Evolutionary conservation across 768 basidiomycete genomes (phyloP), one percentile per base, ranked within the genome.

Genomic region (Mycena chlorophos): DNA sequence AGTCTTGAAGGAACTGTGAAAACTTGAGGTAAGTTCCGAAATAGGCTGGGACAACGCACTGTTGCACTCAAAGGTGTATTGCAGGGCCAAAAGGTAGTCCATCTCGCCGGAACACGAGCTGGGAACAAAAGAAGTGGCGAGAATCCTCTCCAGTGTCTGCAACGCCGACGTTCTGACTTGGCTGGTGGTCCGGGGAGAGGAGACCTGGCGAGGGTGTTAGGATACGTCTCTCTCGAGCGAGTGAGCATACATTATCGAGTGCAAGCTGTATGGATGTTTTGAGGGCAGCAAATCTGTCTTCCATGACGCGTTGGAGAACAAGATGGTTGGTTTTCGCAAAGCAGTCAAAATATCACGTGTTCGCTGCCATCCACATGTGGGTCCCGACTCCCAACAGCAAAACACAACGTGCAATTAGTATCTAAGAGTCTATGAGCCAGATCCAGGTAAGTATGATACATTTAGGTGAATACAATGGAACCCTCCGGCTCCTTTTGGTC

Each of bases 11-110:
- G 82, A 30, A 93, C 91, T 93, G 58, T 1, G 17, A 6, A 22
- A 5, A n/a, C 31, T 38, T 56, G 20, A 28, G 51, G 12, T 14
- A 34, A 20, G 5, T 25, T 45, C 4, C 4, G 19, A 30, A 19
- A 27, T 17, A 8, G 5, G 29, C n/a, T 12, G 28, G 40, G 40
- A 48, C 17, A 34, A 51, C 88, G 56, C 62, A 91, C 91, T 75
- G 65, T 94, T 94, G 69, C 87, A 90, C 68, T 93, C 88, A 61
- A 94, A 92, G 1, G 83, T 83, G 61, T 88, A 83, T 66, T 94
- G 91, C 38, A 91, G 71, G 10, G 81, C 76, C 19, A 86, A 66
- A 69, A 91, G 89, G 43, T 72, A 69, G 31, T 77, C 74, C 59
- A 84, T 74, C 8, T 78, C 77, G 26, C 75, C 76, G 17, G 74